Evolutionary conservation across 257 asterid species (phyloP).

Genomic region (Cordia subcordata): DNA sequence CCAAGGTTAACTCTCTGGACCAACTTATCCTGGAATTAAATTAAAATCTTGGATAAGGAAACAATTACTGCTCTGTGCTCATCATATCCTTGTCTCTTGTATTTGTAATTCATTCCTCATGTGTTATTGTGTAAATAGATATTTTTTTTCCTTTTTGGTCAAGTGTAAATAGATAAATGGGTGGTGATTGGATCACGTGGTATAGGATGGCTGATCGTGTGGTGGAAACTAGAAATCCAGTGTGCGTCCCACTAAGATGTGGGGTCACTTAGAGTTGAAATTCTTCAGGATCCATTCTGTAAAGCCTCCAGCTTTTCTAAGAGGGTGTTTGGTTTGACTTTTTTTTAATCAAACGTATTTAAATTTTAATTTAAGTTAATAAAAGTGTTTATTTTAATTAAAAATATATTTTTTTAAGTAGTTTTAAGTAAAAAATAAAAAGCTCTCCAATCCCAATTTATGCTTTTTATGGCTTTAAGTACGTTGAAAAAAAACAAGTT

Average conservation of each 20-base stretch:
- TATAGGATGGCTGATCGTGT: constrained; percentile 6
- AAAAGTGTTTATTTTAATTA: too few relatives aligned
- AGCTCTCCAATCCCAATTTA: too few relatives aligned
- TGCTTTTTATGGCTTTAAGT: too few relatives aligned
- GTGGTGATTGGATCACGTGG: constrained; percentile 33
- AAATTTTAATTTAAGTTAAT: too few relatives aligned
- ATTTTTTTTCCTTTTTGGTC: too few relatives aligned
- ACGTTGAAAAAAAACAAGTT: too few relatives aligned
- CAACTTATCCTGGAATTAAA: constrained; percentile 6
- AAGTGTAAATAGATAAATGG: too few relatives aligned
- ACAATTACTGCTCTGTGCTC: constrained; percentile 3
- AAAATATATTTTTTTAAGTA: too few relatives aligned
- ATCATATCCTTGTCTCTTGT: constrained; percentile 21
- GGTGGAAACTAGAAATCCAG: constrained; percentile 1
- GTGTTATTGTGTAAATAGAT: constrained; percentile 9
- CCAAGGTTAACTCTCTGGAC: too few relatives aligned
- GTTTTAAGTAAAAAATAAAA: too few relatives aligned
- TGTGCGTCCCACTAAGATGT: constrained; percentile 4
- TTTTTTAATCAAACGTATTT: too few relatives aligned
- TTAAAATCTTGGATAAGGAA: constrained; percentile 8
- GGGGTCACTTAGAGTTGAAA: constrained; percentile 11
- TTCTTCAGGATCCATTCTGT: constrained; percentile 1
- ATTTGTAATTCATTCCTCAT: constrained; percentile 15
- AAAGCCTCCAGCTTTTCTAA: constrained; percentile 19
- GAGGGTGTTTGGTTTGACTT: too few relatives aligned